Evolutionary conservation across 2,329 filamentous ascomycete genomes (phyloP).

Genomic region (Talaromyces sp.): DNA sequence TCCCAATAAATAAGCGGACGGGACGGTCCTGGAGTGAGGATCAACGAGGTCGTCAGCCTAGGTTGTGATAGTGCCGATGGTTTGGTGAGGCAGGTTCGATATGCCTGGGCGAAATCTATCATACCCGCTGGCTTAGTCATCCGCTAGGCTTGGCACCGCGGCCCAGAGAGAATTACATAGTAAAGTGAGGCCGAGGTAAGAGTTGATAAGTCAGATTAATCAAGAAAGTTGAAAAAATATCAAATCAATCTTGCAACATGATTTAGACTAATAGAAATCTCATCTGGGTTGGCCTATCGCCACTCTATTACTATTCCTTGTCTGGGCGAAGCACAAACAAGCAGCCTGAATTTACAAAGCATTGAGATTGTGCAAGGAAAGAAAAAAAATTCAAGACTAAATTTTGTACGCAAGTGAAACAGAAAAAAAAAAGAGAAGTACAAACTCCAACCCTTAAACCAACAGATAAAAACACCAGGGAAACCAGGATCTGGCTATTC

Average conservation of each 20-base stretch:
- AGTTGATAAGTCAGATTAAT: not conserved
- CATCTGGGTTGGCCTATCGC: not conserved
- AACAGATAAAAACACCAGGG: not conserved
- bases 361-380: not conserved
- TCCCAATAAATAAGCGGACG: not conserved
- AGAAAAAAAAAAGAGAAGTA: not conserved
- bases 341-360: not conserved
- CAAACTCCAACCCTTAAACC: not conserved
- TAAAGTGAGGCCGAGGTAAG: not conserved
- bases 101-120: constrained; percentile 32
- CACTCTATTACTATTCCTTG: not conserved
- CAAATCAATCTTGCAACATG: not conserved
- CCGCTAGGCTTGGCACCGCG: constrained; percentile 6
- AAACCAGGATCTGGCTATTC: not conserved
- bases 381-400: not conserved
- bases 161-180: not conserved
- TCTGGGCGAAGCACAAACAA: not conserved
- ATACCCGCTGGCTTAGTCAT: constrained; percentile 29
- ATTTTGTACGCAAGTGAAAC: not conserved
- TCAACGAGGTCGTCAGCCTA: not conserved
- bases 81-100: constrained; percentile 31
- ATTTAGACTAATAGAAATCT: not conserved
- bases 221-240: not conserved
- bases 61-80: constrained; percentile 16
- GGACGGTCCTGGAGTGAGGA: not conserved